phyloP scores from a whole-genome alignment of 2,329 filamentous ascomycete genomes.

The Exophiala mesophila region DNA sequence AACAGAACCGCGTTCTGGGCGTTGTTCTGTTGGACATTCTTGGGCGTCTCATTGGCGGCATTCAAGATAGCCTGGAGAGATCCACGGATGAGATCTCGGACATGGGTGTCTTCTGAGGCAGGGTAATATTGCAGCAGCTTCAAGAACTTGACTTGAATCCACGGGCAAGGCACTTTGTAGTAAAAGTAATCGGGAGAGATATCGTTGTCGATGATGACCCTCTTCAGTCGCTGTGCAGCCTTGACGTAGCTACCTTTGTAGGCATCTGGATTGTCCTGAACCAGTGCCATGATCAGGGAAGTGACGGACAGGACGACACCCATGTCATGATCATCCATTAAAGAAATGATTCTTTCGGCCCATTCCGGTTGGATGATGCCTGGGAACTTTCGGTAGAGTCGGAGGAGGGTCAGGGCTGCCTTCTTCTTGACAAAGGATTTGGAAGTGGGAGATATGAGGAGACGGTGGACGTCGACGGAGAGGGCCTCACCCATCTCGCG shows the following conservation, averaged over 20 bases:
- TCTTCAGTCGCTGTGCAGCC: slow-evolving; percentile 81
- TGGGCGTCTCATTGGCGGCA: slow-evolving; percentile 84
- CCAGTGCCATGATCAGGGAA: slow-evolving; percentile 87
- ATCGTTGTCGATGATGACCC: slow-evolving; percentile 84
- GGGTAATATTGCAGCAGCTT: slow-evolving; percentile 93
- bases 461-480: slow-evolving; percentile 82
- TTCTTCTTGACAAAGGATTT: slow-evolving; percentile 99
- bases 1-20: slow-evolving; percentile 97
- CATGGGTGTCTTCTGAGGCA: slow-evolving; percentile 88
- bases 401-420: slow-evolving; percentile 85
- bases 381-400: slow-evolving; percentile 89
- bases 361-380: slow-evolving; percentile 93
- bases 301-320: slow-evolving; percentile 94
- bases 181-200: slow-evolving; percentile 90
- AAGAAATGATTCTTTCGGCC: slow-evolving; percentile 95
- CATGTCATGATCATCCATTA: slow-evolving; percentile 95
- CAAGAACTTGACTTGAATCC: slow-evolving; percentile 93
- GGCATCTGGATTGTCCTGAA: slow-evolving; percentile 88
- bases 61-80: slow-evolving; percentile 88
- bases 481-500: slow-evolving; percentile 96
- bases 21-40: slow-evolving; percentile 99
- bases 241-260: slow-evolving; percentile 95
- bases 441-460: slow-evolving; percentile 88
- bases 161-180: slow-evolving; percentile 99
- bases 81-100: slow-evolving; percentile 85